Percentiles rank a stretch among this genome's conserved stretches.
Conservation (phyloP, 225 moss, liverwort and hornwort genomes). For the Straminergon stramineum region DNA sequence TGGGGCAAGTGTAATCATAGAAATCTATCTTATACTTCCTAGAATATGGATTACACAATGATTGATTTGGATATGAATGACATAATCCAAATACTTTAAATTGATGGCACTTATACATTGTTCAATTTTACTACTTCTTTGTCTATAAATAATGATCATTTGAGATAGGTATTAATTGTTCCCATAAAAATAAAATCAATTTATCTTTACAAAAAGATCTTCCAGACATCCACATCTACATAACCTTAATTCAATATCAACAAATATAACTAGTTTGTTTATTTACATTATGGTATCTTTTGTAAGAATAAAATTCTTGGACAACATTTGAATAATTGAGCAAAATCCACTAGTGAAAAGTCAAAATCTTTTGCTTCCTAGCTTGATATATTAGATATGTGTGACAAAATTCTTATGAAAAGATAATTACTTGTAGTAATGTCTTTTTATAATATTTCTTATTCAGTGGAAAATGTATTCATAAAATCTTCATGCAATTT, state of each 20-base stretch:
- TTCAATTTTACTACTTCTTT: not conserved
- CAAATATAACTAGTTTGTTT: not conserved
- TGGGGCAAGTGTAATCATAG: not conserved
- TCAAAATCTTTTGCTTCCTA: rapidly evolving
- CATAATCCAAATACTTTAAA: not conserved
- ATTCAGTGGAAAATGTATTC: not conserved
- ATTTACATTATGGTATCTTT: not conserved
- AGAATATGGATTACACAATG: not conserved
- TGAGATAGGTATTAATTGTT: not conserved
- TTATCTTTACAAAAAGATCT: too few relatives aligned
- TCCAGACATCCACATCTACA: not conserved
- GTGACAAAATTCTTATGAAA: too few relatives aligned
- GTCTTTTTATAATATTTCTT: not conserved
- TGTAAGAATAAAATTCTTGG: not conserved
- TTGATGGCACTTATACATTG: not conserved
- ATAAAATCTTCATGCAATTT: too few relatives aligned
- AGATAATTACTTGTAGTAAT: not conserved
- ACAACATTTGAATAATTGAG: not conserved
- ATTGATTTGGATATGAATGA: not conserved
- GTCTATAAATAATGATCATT: not conserved
- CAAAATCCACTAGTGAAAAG: not conserved
- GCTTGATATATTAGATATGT: not conserved
- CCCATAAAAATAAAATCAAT: not conserved
- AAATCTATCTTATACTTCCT: not conserved
- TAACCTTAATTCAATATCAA: not conserved